Base-by-base conservation (phyloP, 106 monocot genomes). In the Dendrobium nobile region DNA sequence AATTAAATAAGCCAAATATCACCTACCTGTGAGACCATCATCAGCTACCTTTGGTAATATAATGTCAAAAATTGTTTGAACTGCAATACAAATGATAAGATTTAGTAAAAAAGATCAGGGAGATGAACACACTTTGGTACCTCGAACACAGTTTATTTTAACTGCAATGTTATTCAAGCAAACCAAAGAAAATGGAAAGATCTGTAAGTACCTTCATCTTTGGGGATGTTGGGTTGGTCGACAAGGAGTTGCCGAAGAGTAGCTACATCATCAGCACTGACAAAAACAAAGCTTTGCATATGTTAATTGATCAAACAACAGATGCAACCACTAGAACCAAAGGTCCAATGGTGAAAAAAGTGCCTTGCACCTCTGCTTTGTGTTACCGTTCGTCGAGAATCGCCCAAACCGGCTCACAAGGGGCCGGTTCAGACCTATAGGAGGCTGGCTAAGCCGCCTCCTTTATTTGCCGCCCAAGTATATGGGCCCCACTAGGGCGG, bases 181-280 rank as follows among this genome's bases (percentile, higher is more conserved):
- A 16, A 11, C 61, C 19, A 24, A 20, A 8, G 18, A 58, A 22
- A 33, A 58, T 78, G 17, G 43, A 9, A 55, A 15, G 47, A 24
- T 11, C 2, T 13, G 10, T 51, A 51, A 1, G 33, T 80, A 91
- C 91, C 91, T 91, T 91, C 88, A 76, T 86, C 80, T 72, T 73
- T 82, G 9, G 84, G 79, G 55, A 91, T 85, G 81, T 91, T 91
- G 43, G 88, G 88, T 37, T 91, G 91, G 77, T 91, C 88, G 19
- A 54, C 24, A 51, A 91, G 48, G 17, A 91, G 86, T 77, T 88
- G 88, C 40, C 78, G 80, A 16, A 91, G 78, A 15, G 67, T 85
- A 44, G 78, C 77, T 40, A 83, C 81, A 51, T 91, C 91, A 84
- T 10, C 77, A 11, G 82, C 75, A 83, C 91, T 91, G 84, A 91